Base-by-base conservation (phyloP, 176 grass and related monocot species). In the Oryza nivara region DNA sequence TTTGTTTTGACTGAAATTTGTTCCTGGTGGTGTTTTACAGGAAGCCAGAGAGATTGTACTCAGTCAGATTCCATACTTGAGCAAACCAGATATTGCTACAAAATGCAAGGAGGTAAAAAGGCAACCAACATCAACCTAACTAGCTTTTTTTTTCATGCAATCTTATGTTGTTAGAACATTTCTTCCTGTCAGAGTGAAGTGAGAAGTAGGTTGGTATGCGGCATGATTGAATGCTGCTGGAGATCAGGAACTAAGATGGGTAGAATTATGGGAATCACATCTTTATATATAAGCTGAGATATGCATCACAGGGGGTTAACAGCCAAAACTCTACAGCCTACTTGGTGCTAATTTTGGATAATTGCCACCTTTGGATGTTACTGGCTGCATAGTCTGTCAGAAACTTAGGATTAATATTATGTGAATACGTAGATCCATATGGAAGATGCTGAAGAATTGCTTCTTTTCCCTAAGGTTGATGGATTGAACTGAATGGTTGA, bases 31-130 rank as follows among this genome's bases (percentile, higher is more conserved):
- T 7, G 6, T 56, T 56, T 20, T 56, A 56, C 17, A 96, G 93
- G 93, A 99, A 91, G 97, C 92, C 34, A 90, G 84, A 86, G 93
- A 99, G 85, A 99, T 99, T 77, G 88, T 89, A 84, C 82, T 99
- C 38, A 91, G 35, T 54, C 90, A 99, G 69, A 87, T 91, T 65
- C 67, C 30, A 22, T 65, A 82, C 87, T 99, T 99, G 35, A 81
- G 74, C 83, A 99, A 94, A 74, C 82, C 92, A 32, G 92, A 99
- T 67, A 56, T 64, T 44, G 88, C 92, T 51, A 74, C 82, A 82
- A 99, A 91, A 86, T 96, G 88, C 79, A 96, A 93, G 80, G 97
- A 99, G 97, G 97, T 99, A 87, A 88, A 80, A 60, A 68, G 58
- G 63, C 1, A 14, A 23, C 28, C 65, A 81, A 49, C 86, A 70